Evolutionary conservation across 495 filamentous ascomycete genomes (phyloP), one percentile per base, ranked within the genome.

Genomic region (Trichoderma gamsii): DNA sequence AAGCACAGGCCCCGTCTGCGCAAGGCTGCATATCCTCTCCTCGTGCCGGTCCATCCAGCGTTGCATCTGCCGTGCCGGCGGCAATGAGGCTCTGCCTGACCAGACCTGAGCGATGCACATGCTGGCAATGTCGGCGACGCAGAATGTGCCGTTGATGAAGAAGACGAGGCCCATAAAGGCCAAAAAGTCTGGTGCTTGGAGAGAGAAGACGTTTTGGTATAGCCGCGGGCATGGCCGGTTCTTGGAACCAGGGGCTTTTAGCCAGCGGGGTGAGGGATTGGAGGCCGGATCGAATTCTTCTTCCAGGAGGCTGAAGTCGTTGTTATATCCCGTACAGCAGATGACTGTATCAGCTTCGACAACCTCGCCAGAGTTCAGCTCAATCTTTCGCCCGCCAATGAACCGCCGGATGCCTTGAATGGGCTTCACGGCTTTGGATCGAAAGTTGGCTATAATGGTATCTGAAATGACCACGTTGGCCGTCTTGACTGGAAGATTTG

Each of bases 91-190:
- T 29, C 68, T 70, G 41, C 69, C 72, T 7, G 69, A 68, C 73
- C 73, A 75, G 32, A 73, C 68, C 63, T 75, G 72, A 2, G 75
- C 69, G 38, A 75, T 51, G 23, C 72, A 71, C 73, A 77, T 77
- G 29, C 70, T 68, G 41, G 72, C 69, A 1, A 75, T 68, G 63
- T 77, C 73, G 18, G 64, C 69, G 0, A 74, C 63, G 41, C 41
- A 41, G 13, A 65, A 41, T 9, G 64, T 46, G 59, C 49, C 49
- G 27, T 21, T 38, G 32, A 43, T 1, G 16, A 66, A 21, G 9
- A 23, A 27, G 2, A 63, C 64, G 44, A 56, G 43, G 51, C 63
- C 21, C 2, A 69, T 4, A 38, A 66, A 49, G 9, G 68, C 68
- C 64, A 69, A 15, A 11, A 64, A 69, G 35, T 63, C 49, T 64